Percentiles rank a stretch among this genome's conserved stretches.
Conservation (phyloP, 2,329 filamentous ascomycete species). For the Ceratocystis albifundus region DNA sequence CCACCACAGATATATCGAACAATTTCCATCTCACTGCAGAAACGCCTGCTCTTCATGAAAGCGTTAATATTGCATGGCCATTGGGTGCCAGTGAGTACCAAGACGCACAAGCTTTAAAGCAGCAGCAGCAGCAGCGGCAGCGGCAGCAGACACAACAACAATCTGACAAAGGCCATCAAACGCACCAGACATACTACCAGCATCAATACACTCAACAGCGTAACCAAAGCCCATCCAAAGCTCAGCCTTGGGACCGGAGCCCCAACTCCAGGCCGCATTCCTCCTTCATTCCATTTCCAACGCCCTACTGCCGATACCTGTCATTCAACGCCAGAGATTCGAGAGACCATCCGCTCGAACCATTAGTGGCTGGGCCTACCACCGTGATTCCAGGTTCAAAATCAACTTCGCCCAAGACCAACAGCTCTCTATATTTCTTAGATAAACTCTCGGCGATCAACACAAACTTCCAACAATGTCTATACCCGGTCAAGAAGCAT, state of each 20-base stretch:
- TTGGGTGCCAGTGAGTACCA: neutral
- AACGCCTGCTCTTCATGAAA: neutral
- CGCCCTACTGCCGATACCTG: neutral
- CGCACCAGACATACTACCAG: neutral
- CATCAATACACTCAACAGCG: conserved; percentile 4
- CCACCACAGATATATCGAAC: neutral
- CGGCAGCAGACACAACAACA: conserved; percentile 5
- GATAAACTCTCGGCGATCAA: conserved; percentile 7
- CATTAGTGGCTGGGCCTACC: neutral
- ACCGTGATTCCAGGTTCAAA: neutral
- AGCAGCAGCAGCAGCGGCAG: neutral
- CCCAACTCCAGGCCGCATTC: neutral
- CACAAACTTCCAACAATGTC: conserved; percentile 23
- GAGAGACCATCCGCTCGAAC: too few species aligned
- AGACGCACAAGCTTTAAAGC: neutral
- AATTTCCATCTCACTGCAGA: neutral
- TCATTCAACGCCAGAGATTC: too few species aligned
- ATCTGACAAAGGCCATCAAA: neutral
- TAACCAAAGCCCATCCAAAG: neutral
- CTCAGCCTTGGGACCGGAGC: neutral
- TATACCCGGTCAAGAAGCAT: conserved; percentile 9
- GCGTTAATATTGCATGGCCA: neutral
- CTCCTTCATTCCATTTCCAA: neutral
- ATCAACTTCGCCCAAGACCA: neutral
- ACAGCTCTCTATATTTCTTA: conserved; percentile 2